Evolutionary conservation across 2,329 filamentous ascomycete species (phyloP), one percentile per base, ranked within the genome.

Genomic region (Neonectria punicea): DNA sequence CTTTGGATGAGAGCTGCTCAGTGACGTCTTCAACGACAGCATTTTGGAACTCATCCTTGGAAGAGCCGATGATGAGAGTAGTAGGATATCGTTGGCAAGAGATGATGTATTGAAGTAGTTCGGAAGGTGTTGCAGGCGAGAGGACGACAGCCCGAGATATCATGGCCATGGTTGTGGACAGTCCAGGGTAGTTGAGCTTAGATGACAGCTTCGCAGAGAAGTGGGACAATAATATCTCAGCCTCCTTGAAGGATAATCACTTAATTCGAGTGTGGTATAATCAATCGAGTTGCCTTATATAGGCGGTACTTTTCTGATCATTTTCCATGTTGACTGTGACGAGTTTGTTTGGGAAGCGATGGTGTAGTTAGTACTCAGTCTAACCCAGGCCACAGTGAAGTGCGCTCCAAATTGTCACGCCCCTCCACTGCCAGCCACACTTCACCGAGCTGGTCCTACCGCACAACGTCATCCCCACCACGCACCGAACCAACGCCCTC

Each of bases 41-140:
- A 2, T 83, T 76, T 11, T 94, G 77, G 73, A 97, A 97, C 2
- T 85, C 83, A 0, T 86, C 80, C 63, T 86, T 88, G 0, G 88
- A 83, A 16, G 86, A 88, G 77, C 93, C 94, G 67, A 97, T 81
- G 64, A 97, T 78, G 50, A 97, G 78, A 0, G 89, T 91, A 1
- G 89, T 91, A 2, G 87, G 87, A 59, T 86, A 77, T 4, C 77
- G 70, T 63, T 89, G 84, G 43, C 83, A 78, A 5, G 85, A 77
- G 58, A 95, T 79, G 57, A 95, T 79, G 75, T 89, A 86, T 57
- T 86, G 81, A 53, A 97, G 83, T 49, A 97, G 82, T 72, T 90
- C 85, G 9, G 85, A 84, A 5, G 86, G 88, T 2, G 85, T 82
- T 20, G 84, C 80, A 41, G 87, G 84, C 8, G 86, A 80, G 59